Evolutionary conservation across 805 yeast species (phyloP), one percentile per base, ranked within the genome.

Genomic region (Trichomonascus vanleenenianus): DNA sequence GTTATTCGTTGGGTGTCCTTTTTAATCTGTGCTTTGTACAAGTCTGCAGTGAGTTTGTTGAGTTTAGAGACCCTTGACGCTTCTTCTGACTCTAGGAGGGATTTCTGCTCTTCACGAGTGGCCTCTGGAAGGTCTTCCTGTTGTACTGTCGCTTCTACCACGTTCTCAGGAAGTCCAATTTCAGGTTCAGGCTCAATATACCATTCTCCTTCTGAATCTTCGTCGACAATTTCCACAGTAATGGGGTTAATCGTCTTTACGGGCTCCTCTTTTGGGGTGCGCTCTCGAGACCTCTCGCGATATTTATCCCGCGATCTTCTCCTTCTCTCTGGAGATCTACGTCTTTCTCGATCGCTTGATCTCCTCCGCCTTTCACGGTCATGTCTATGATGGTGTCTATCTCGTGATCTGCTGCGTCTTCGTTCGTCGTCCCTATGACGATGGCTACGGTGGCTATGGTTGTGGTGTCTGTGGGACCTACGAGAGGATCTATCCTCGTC

Each of bases 21-120:
- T 19, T 55, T 55, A 38, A 68, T 47, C 45, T 58, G 63, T 1
- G 72, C 68, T 42, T 59, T 63, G 53, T 68, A 48, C 33, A 60
- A 50, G 30, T 58, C 60, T 0, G 70, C 64, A 32, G 52, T 61
- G 39, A 65, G 51, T 36, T 61, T 60, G 30, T 67, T 64, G 16
- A 70, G 52, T 19, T 46, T 51, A 14, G 58, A 34, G 8, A 38
- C 19, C 11, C 18, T 20, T 2, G 30, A 11, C 8, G 30, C 8
- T 16, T 27, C 38, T 5, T 31, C 20, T n/a, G 16, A 16, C 15
- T 40, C 38, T 31, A 8, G 31, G 16, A 16, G 27, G 7, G 27
- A 5, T 8, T 22, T 22, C 8, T 22, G 27, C 27, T 22, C 27
- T 8, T 5, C 27, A 22, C 27, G 27, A 8, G 8, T 27, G 39